A percentile compares a stretch with the other conserved stretches of the same genome.
These are phyloP conservation scores for Monascus ruber DNA, from an alignment of 2,329 filamentous ascomycete genomes.

Conservation along the genomic window DNA sequence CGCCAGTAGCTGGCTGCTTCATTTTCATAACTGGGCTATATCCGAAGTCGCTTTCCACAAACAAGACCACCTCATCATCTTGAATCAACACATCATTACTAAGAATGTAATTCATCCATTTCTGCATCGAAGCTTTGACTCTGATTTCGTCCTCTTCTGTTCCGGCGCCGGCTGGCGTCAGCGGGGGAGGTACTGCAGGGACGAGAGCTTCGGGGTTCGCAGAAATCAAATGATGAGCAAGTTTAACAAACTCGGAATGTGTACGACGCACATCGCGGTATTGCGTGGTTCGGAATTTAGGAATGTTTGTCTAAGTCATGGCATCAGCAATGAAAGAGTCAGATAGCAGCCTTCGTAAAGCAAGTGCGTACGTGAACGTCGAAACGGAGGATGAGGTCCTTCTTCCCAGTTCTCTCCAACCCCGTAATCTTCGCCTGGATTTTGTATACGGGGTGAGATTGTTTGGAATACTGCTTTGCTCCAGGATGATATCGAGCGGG, in stretches of 20 bases:
- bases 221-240: conserved; percentile 91
- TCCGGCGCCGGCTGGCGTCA: conserved; percentile 85
- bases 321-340: not conserved
- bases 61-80: conserved; percentile 94
- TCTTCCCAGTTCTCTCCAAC: conserved; percentile 83
- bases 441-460: conserved; percentile 60
- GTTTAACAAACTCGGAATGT: conserved; percentile 90
- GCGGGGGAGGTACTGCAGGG: conserved; percentile 84
- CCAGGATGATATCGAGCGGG: conserved; percentile 40
- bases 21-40: conserved; percentile 92
- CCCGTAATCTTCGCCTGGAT: conserved; percentile 92
- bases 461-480: conserved; percentile 23
- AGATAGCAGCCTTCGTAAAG: not conserved
- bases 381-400: conserved; percentile 88
- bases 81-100: conserved; percentile 83
- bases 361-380: conserved; percentile 73
- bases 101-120: conserved; percentile 92
- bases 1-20: conserved; percentile 93
- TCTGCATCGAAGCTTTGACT: conserved; percentile 79
- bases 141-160: conserved; percentile 90
- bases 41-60: conserved; percentile 97
- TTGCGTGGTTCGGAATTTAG: conserved; percentile 92
- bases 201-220: conserved; percentile 95
- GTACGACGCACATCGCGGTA: conserved; percentile 94
- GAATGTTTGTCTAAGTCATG: conserved; percentile 74